Evolutionary conservation across 352 stramenopile species (phyloP), one percentile per base, ranked within the genome.

Genomic region (Pythium apleroticum): DNA sequence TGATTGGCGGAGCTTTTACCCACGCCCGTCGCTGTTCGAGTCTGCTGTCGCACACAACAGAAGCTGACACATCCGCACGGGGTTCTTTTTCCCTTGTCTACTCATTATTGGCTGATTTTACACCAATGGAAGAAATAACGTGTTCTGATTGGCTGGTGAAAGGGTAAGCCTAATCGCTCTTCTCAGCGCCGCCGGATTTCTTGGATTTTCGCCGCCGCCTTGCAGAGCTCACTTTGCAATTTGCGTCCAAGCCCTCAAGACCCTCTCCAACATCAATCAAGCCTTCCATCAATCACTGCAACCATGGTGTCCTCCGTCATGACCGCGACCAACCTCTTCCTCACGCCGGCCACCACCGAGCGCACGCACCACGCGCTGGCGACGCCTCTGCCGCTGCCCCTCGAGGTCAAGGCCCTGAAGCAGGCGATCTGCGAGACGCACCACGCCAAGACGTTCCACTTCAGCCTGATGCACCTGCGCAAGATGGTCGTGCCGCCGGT

Each of bases 401-500:
- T 68, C 0, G 75, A 86, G 53, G 75, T 73, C 0, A 67, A 77
- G 53, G 57, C 77, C 25, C 69, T 85, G 58, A 87, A 87, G 60
- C 63, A 73, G 52, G 68, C 78, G 35, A 76, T 87, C 45, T 50
- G 79, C 27, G 50, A 60, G 46, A 55, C 52, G 12, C 60, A 60
- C 41, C 60, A 55, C 15, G 22, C 14, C 33, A 73, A 75, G 48
- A 56, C 46, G 20, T 31, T 53, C 25, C 59, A 60, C 52, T 86
- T 88, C 63, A 75, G 73, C 55, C 64, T 86, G 35, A 62, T 69
- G 48, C 67, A 79, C 57, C 75, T 88, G 78, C 71, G 72, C 54
- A 80, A 76, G 58, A 66, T 79, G 33, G 77, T 75, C 10, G 73
- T 85, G 54, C 77, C 79, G 11, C 78, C 78, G 7, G 75, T 88